A percentile compares a stretch with the other conserved stretches of the same genome.
phyloP scores from a whole-genome alignment of 305 asterid genomes.

The Fraxinus ornus region DNA sequence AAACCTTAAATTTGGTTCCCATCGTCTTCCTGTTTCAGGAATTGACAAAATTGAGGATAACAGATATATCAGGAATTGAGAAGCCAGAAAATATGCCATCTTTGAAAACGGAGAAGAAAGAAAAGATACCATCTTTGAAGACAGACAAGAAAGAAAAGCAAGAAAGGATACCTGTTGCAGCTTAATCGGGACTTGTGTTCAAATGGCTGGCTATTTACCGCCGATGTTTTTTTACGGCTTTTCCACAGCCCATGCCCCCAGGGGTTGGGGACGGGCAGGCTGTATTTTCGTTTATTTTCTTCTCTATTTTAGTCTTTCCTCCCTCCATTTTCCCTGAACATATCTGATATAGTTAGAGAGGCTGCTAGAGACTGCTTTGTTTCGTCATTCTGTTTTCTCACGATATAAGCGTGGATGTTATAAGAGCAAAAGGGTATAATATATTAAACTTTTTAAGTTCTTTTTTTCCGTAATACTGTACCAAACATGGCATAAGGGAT shows the following conservation, averaged over 20 bases:
- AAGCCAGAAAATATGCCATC: conserved; percentile 29
- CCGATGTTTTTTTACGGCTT: neutral
- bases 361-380: conserved; percentile 18
- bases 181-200: conserved; percentile 24
- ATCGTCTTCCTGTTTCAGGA: conserved; percentile 34
- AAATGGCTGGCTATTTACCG: neutral
- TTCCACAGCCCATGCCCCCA: neutral
- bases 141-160: conserved; percentile 29
- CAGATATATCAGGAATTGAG: conserved; percentile 45
- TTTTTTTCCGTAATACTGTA: neutral
- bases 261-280: conserved; percentile 12
- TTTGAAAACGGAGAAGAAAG: conserved; percentile 16
- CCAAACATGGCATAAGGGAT: neutral
- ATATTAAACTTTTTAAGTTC: neutral
- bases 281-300: conserved; percentile 1
- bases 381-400: neutral
- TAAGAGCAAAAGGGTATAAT: neutral
- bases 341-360: conserved; percentile 14
- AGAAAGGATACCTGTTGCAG: conserved; percentile 34
- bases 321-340: conserved; percentile 9
- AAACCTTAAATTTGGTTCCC: neutral
- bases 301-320: neutral
- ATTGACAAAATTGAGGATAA: conserved; percentile 55
- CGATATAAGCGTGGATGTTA: conserved; percentile 8
- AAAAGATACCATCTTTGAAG: conserved; percentile 1